Base-by-base conservation (phyloP, 441 rosid genomes). In the Brassica balearica region DNA sequence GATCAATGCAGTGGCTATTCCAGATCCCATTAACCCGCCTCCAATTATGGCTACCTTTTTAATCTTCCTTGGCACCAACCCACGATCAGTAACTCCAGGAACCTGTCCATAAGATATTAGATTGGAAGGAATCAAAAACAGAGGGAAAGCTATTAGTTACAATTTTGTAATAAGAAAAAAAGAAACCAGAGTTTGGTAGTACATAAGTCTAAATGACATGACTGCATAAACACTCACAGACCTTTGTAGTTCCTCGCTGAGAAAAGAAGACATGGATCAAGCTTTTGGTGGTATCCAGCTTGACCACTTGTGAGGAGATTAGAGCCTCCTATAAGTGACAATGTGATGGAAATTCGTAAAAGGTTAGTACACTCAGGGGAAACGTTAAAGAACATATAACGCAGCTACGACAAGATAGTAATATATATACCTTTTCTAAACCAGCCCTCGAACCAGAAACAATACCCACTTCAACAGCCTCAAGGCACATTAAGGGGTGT, bases 11-110 rank as follows among this genome's bases (percentile, higher is more conserved):
- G 97, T 96, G 63, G 97, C 97, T 76, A 96, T 96, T 80, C 99
- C 99, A 63, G 98, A 96, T 78, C 99, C 99, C 99, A 96, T 96
- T 36, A 93, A 86, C 78, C 99, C 99, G 56, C 99, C 99, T 27
- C 99, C 99, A 72, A 96, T 88, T 63, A 96, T 85, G 69, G 99
- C 99, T 82, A 96, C 92, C 81, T 89, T 94, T 11, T 82, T 92
- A 81, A 89, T 88, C 80, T 65, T 86, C 82, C 97, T 87, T 3
- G 99, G 98, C 64, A 43, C 84, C 84, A 93, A 77, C 69, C 98
- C 97, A 56, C 77, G 85, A 82, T 96, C 94, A 73, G 98, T 92
- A 70, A 96, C 82, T 69, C 97, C 97, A 56, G 97, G 99, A 83
- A 93, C 92, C 99, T 95, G 81, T 61, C 74, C 56, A 12, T 68